Conservation (phyloP, 805 yeast species). For the Aciculoconidium aculeatum region DNA sequence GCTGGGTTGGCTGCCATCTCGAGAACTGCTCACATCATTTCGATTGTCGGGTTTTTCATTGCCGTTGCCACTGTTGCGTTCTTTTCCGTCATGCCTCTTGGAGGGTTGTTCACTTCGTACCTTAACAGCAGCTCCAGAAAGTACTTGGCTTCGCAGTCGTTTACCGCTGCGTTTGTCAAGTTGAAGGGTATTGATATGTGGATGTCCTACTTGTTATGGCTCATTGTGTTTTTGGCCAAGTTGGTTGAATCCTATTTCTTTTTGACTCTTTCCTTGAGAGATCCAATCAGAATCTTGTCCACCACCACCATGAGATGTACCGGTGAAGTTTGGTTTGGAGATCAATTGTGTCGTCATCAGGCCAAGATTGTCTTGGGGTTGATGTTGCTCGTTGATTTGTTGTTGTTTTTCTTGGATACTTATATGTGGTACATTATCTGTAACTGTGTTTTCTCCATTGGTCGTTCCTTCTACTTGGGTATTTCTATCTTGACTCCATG, state of each 20-base stretch:
- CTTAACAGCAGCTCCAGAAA: constrained; percentile 81
- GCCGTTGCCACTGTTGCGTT: constrained; percentile 79
- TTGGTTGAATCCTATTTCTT: constrained; percentile 87
- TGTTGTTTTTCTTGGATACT: constrained; percentile 97
- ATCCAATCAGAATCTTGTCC: constrained; percentile 88
- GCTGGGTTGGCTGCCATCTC: constrained; percentile 65
- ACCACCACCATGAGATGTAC: constrained; percentile 86
- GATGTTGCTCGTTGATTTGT: constrained; percentile 88
- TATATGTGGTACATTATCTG: constrained; percentile 97
- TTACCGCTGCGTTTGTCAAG: constrained; percentile 85
- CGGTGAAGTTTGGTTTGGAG: constrained; percentile 90
- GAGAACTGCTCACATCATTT: constrained; percentile 66
- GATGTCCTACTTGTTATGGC: constrained; percentile 92
- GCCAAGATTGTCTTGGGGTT: constrained; percentile 85
- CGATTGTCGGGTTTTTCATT: constrained; percentile 84
- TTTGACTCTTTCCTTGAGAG: constrained; percentile 82
- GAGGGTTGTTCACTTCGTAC: constrained; percentile 92
- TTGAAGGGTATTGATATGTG: constrained; percentile 89
- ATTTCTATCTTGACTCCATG: constrained; percentile 98
- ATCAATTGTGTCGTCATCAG: constrained; percentile 73
- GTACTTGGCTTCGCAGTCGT: constrained; percentile 89
- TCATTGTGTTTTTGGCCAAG: constrained; percentile 83
- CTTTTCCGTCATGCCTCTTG: constrained; percentile 93
- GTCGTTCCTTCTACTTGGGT: constrained; percentile 98
- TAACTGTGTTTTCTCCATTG: constrained; percentile 93